Base-by-base conservation (phyloP, 306 rosid genomes). In the Vigna hirtella region DNA sequence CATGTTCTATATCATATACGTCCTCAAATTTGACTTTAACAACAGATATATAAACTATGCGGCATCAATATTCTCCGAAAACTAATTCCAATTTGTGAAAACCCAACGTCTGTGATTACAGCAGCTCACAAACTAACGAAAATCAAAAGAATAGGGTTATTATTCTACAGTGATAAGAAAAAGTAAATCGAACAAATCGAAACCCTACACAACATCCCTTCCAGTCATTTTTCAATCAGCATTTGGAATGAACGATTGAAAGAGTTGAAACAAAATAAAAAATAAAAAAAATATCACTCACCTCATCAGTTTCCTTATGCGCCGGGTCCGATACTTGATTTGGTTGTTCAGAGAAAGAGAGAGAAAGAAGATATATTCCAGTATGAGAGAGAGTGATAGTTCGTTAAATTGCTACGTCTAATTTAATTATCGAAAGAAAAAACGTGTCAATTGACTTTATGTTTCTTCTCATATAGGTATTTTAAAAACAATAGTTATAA, bases 1-100 rank as follows among this genome's bases (percentile, higher is more conserved):
- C 99, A 96, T 96, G 72, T 72, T 91, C 30, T 68, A 76, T 18
- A 26, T 74, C 59, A 73, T 16, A 20, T 30, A 76, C 24, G 20
- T 26, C 55, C 76, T 73, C 76, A 66, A 43, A 78, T 2, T 7
- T 45, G 4, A 7, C 43, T 72, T 71, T 38, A 0, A 22, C 18
- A 38, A 34, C 45, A 51, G 78, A 77, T 22, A 36, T 77, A 79
- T 50, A 43, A 52, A 42, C 72, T 59, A 22, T 2, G 76, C 56
- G 9, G 42, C 7, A 47, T 17, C 66, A 38, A 62, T 69, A 11
- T 70, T 57, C 45, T 12, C 64, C 51, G 4, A 52, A 18, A 73
- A 56, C 9, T 16, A 47, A 48, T 62, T 22, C 28, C 43, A 55
- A 57, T 12, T 32, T 6, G 17, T 17, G 38, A 58, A 74, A 51